Conservation (phyloP, 805 yeast species). For the Wickerhamiella hasegawae region DNA sequence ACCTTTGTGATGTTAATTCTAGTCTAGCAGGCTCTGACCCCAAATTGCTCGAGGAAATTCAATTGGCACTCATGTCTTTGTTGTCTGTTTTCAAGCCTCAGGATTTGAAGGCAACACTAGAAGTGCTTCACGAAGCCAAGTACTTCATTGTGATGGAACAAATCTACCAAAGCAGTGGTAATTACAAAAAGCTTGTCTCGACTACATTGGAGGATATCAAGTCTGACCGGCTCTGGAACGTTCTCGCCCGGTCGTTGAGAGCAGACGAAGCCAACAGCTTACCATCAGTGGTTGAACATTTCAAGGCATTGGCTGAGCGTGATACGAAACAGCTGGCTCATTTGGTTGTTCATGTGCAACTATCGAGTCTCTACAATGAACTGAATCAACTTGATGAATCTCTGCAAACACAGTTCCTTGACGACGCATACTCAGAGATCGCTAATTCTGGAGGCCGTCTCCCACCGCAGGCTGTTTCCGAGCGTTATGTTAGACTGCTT, state of each 20-base stretch:
- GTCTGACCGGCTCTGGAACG: slow-evolving; percentile 3
- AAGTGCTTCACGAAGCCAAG: slow-evolving; percentile 35
- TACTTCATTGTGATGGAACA: slow-evolving; percentile 44
- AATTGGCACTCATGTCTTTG: slow-evolving; percentile 59
- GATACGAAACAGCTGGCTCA: neutral
- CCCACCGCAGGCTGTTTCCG: slow-evolving; percentile 4
- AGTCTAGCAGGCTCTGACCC: slow-evolving; percentile 6
- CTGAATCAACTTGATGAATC: neutral
- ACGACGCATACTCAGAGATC: slow-evolving; percentile 2
- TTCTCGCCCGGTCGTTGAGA: slow-evolving; percentile 1
- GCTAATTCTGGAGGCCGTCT: slow-evolving; percentile 3
- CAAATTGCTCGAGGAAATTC: slow-evolving; percentile 39
- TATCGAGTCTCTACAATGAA: neutral
- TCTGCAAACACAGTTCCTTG: slow-evolving; percentile 1
- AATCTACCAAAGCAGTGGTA: slow-evolving; percentile 26
- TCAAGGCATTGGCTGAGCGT: slow-evolving; percentile 1
- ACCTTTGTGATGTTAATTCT: slow-evolving; percentile 28
- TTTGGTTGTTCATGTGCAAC: neutral
- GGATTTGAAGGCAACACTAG: slow-evolving; percentile 32
- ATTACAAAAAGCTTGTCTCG: slow-evolving; percentile 6
- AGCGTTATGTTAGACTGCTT: slow-evolving; percentile 7
- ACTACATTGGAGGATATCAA: neutral
- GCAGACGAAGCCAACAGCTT: neutral
- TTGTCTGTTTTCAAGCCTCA: slow-evolving; percentile 50
- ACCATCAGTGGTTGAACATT: neutral